Evolutionary conservation across 2,329 filamentous ascomycete species (phyloP), one percentile per base, ranked within the genome.

Genomic region (Ophiocordyceps robertsii): DNA sequence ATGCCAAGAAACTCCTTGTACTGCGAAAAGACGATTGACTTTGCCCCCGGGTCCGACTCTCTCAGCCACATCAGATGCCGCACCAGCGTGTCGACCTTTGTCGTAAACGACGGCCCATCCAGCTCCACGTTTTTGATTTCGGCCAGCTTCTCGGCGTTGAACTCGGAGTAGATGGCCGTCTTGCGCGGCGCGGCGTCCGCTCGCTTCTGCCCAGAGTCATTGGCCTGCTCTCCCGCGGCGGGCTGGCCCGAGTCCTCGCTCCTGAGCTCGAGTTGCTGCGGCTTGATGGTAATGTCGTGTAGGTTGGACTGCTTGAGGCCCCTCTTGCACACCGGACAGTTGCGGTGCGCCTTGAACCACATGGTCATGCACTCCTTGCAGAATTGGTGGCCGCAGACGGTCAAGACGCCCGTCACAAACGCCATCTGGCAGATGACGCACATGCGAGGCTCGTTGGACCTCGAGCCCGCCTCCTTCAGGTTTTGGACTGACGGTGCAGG

Each of bases 21-120:
- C 62, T 96, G 90, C 1, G 86, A 93, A 60, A 95, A 98, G n/a
- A 96, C 73, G 56, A 98, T 84, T 0, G 85, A 84, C 57, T 96
- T 96, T 10, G 87, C 79, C 0, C 87, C 87, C 0, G 87, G 85
- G 51, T 95, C 88, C 39, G 84, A 77, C 50, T 83, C 70, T 3
- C 90, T 78, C 17, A 96, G 70, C 85, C 86, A 95, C 14, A 94
- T 62, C 3, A 96, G 63, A 58, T 96, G 92, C 3, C 86, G 75
- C 27, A 82, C 72, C 3, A 90, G 64, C 0, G 78, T 93, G 57
- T 95, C 88, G 16, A 96, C 81, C 61, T 96, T 98, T 1, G 85
- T 93, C 2, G 87, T 88, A 54, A 85, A 95, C 0, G 83, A 88
- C 2, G 73, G 73, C 0, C 75, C 75, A 11, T 77, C 64, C 1